phyloP scores from a whole-genome alignment of 257 asterid species.

The Nemophila menziesii region DNA sequence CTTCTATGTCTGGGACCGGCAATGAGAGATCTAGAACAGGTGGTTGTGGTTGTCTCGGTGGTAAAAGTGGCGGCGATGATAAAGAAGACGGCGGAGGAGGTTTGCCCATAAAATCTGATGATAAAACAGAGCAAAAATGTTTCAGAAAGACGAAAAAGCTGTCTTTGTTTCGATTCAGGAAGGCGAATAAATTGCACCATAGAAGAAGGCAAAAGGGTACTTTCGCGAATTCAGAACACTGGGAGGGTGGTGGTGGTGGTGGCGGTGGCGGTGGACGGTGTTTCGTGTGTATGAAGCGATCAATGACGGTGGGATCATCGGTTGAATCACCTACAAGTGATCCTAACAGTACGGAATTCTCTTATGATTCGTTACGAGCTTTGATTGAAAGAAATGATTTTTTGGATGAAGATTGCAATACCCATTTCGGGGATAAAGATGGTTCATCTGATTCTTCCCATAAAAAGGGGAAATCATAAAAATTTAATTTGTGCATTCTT shows the following conservation, averaged over 20 bases:
- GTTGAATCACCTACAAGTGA: slow-evolving; percentile 76
- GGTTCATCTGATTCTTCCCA: not conserved
- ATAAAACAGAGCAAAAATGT: slow-evolving; percentile 14
- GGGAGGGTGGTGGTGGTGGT: slow-evolving; percentile 20
- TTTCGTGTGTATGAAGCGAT: slow-evolving; percentile 32
- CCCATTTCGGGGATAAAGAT: slow-evolving; percentile 33
- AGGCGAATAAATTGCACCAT: slow-evolving; percentile 27
- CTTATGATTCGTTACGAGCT: slow-evolving; percentile 44
- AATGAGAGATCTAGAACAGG: slow-evolving; percentile 13
- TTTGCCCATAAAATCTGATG: slow-evolving; percentile 14
- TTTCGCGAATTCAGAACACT: slow-evolving; percentile 28
- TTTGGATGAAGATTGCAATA: slow-evolving; percentile 58
- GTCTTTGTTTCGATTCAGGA: slow-evolving; percentile 33
- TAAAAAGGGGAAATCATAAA: too few relatives aligned
- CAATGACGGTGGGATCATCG: slow-evolving; percentile 42
- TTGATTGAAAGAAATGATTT: slow-evolving; percentile 79
- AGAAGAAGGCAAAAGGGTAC: slow-evolving; percentile 31
- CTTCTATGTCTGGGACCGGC: slow-evolving; percentile 46
- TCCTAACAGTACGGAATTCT: slow-evolving; percentile 67
- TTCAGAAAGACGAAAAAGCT: slow-evolving; percentile 24
- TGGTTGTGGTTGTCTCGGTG: slow-evolving; percentile 14
- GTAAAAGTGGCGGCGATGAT: slow-evolving; percentile 1
- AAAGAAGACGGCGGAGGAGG: slow-evolving; percentile 7
- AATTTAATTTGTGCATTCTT: too few relatives aligned
- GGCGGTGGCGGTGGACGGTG: slow-evolving; percentile 13